Evolutionary conservation across 371 early-diverging fungal genomes (phyloP).

Genomic region (Actinomortierella wolfii): DNA sequence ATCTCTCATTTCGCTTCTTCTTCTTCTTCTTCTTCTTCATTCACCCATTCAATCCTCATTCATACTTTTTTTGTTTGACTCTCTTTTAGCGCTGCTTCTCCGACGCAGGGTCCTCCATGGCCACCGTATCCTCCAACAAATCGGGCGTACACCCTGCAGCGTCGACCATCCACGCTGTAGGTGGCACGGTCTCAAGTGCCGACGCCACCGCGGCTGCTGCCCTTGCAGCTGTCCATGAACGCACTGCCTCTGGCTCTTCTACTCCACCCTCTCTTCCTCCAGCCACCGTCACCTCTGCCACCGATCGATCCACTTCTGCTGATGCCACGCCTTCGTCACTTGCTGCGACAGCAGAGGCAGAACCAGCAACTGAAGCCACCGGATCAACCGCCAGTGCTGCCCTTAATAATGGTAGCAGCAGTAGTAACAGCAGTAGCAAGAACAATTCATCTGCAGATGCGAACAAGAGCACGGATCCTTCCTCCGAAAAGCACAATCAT

Average conservation of each 20-base stretch:
- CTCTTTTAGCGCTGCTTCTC: not conserved
- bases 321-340: no score
- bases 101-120: not conserved
- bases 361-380: not conserved
- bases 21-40: no score
- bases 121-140: not conserved
- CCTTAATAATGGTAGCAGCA: not conserved
- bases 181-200: no score
- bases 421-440: not conserved
- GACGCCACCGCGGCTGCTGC: no score
- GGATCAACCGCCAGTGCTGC: not conserved
- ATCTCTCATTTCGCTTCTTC: no score
- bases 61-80: not conserved
- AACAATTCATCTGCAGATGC: not conserved
- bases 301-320: slow-evolving; percentile 2
- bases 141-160: no score
- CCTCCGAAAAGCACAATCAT: not conserved
- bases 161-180: no score
- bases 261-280: no score
- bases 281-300: slow-evolving; percentile 1
- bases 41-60: not conserved
- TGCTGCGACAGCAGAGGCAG: no score
- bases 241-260: no score
- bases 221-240: no score
- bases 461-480: not conserved